Percentiles rank a stretch among this genome's conserved stretches.
Conservation (phyloP, 2,329 filamentous ascomycete species). For the Colletotrichum lupini region DNA sequence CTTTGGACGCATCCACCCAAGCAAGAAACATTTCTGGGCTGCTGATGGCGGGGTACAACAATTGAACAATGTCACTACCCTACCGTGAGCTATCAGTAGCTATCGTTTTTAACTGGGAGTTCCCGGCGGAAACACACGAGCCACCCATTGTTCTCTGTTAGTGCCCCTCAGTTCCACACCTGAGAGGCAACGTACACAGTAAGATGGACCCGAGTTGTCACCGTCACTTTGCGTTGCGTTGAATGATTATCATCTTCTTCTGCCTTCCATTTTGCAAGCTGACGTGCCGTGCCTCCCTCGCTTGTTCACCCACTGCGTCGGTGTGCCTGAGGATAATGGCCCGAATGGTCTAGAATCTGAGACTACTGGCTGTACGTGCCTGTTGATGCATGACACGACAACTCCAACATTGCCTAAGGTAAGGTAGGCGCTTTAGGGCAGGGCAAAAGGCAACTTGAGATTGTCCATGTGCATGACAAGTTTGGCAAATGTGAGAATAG, state of each 20-base stretch:
- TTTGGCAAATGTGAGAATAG: background rate
- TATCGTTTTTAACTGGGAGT: background rate
- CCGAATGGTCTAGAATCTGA: background rate
- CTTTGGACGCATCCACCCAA: constrained; percentile 15
- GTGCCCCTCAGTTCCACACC: constrained; percentile 7
- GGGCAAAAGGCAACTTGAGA: background rate
- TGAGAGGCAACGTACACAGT: background rate
- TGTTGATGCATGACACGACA: background rate
- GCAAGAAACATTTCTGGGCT: constrained; percentile 9
- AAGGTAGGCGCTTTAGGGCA: background rate
- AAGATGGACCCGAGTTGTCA: background rate
- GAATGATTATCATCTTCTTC: background rate
- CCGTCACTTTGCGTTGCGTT: background rate
- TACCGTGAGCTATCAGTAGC: constrained; percentile 18
- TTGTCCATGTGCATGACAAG: background rate
- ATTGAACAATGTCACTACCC: background rate
- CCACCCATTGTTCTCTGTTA: constrained; percentile 21
- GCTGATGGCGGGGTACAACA: constrained; percentile 27
- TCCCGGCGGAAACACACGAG: background rate
- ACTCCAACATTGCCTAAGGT: background rate
- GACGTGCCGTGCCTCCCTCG: background rate
- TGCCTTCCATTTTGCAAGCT: background rate
- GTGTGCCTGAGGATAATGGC: constrained; percentile 5
- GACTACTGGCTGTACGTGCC: background rate
- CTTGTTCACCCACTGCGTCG: background rate